Conservation (phyloP, 257 asterid genomes). For the Verbascum thapsus region DNA sequence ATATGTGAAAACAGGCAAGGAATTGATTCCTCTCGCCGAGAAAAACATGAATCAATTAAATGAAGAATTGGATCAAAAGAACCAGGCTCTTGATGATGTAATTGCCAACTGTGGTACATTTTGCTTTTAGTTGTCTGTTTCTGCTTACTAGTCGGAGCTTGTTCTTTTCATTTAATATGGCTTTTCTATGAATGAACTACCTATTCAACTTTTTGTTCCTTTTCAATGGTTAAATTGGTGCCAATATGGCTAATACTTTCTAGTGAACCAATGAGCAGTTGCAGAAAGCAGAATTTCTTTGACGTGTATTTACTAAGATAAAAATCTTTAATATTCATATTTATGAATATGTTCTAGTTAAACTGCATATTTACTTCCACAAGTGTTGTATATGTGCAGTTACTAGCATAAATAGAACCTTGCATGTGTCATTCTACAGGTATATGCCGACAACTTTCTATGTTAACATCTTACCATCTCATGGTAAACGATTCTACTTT, state of each 20-base stretch:
- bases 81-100: conserved; percentile 95
- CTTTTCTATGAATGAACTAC: neutral
- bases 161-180: conserved; percentile 12
- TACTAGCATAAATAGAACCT: conserved; percentile 23
- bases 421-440: conserved; percentile 10
- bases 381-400: neutral
- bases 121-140: conserved; percentile 18
- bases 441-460: neutral
- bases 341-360: neutral
- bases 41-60: conserved; percentile 60
- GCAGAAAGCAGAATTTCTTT: conserved; percentile 2
- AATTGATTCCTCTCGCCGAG: conserved; percentile 79
- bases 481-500: conserved; percentile 9
- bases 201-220: conserved; percentile 19
- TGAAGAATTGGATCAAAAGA: conserved; percentile 74
- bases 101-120: conserved; percentile 30
- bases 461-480: conserved; percentile 11
- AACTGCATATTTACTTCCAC: neutral
- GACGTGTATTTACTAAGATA: conserved; percentile 1
- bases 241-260: neutral
- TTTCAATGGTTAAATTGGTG: conserved; percentile 11
- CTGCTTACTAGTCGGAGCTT: conserved; percentile 9
- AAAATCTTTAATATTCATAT: neutral
- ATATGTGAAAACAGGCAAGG: conserved; percentile 63
- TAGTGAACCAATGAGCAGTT: conserved; percentile 18